Conservation (phyloP, 2,329 filamentous ascomycete species). For the Pestalotiopsis sp. region DNA sequence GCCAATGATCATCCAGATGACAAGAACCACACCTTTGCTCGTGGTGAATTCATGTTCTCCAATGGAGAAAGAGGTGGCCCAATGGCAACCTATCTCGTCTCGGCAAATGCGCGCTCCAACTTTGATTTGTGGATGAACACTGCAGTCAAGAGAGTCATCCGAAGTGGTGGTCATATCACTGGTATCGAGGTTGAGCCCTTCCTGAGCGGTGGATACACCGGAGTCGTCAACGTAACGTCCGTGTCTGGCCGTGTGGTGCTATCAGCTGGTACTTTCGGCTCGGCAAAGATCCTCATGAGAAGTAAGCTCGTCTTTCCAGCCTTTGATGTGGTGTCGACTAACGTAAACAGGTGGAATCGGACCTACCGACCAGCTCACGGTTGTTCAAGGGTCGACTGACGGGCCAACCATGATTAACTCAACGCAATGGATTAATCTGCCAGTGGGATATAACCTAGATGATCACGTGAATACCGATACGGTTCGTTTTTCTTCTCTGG, state of each 20-base stretch:
- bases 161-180: slow-evolving; percentile 60
- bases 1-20: slow-evolving; percentile 57
- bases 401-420: slow-evolving; percentile 51
- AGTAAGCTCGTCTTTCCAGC: slow-evolving; percentile 60
- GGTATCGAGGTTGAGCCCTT: slow-evolving; percentile 66
- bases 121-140: slow-evolving; percentile 70
- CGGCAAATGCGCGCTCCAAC: slow-evolving; percentile 59
- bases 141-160: slow-evolving; percentile 64
- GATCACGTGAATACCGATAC: slow-evolving; percentile 48
- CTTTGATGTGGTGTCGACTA: background rate
- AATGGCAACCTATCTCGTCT: slow-evolving; percentile 68
- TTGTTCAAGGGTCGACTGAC: slow-evolving; percentile 51
- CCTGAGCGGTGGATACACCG: slow-evolving; percentile 52
- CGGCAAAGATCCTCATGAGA: slow-evolving; percentile 67
- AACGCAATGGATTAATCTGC: slow-evolving; percentile 56
- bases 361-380: slow-evolving; percentile 56
- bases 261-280: slow-evolving; percentile 68
- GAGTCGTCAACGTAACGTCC: slow-evolving; percentile 60
- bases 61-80: slow-evolving; percentile 67
- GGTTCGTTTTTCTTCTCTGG: too few relatives aligned
- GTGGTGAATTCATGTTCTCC: slow-evolving; percentile 66
- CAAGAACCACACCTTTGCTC: slow-evolving; percentile 65
- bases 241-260: slow-evolving; percentile 66
- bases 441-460: slow-evolving; percentile 59
- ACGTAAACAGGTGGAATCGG: slow-evolving; percentile 58